Conservation (phyloP, 352 stramenopile species). For the Phytophthora brassicae region DNA sequence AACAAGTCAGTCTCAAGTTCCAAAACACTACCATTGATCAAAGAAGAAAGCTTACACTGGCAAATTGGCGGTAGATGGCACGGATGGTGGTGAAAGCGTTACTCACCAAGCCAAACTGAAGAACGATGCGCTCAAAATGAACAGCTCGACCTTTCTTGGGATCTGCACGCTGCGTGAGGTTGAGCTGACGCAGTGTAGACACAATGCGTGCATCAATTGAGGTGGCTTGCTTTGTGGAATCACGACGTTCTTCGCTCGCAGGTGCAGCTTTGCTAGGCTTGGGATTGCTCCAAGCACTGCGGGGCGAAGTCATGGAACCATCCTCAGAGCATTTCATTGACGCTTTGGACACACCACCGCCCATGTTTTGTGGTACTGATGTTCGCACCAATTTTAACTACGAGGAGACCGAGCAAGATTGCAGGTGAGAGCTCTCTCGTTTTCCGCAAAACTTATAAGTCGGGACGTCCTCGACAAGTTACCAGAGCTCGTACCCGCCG, state of each 20-base stretch:
- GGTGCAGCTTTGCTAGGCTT: conserved; percentile 8
- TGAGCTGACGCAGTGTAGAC: conserved; percentile 62
- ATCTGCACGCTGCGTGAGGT: conserved; percentile 49
- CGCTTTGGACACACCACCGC: conserved; percentile 38
- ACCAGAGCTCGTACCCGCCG: conserved; percentile 3
- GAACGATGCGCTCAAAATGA: conserved; percentile 79
- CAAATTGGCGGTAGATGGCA: conserved; percentile 66
- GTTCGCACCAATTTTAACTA: conserved; percentile 7
- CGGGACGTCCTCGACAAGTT: conserved; percentile 10
- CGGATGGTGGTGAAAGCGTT: conserved; percentile 70
- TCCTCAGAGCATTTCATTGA: conserved; percentile 3
- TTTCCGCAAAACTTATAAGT: conserved; percentile 11
- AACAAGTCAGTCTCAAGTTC: neutral
- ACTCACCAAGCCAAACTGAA: conserved; percentile 67
- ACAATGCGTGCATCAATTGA: conserved; percentile 71
- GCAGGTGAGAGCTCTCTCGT: neutral
- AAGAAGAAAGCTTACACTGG: conserved; percentile 39
- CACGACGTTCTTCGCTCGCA: conserved; percentile 22
- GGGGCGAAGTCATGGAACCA: conserved; percentile 5
- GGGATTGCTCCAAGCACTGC: conserved; percentile 10
- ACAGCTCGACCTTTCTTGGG: conserved; percentile 46
- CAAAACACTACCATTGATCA: neutral
- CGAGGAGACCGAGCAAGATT: conserved; percentile 1
- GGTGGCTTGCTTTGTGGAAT: conserved; percentile 44
- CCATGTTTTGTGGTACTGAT: conserved; percentile 32